phyloP scores from a whole-genome alignment of 305 asterid species.

The Fraxinus platypoda region DNA sequence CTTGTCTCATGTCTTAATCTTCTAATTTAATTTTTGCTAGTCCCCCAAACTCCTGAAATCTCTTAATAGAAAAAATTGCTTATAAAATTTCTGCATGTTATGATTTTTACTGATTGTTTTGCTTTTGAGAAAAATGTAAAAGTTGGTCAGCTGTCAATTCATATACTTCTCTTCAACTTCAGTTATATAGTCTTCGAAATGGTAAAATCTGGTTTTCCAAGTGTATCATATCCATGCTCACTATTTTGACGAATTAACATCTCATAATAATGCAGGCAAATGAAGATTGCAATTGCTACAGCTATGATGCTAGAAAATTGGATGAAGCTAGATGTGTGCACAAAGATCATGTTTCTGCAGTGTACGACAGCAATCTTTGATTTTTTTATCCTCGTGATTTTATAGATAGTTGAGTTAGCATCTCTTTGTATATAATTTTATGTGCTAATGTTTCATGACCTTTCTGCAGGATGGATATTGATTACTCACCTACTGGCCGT shows the following conservation, averaged over 20 bases:
- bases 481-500: conserved; percentile 96
- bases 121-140: not conserved
- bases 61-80: not conserved
- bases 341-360: conserved; percentile 89
- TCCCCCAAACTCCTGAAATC: not conserved
- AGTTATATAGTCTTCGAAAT: not conserved
- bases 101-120: not conserved
- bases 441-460: conserved; percentile 17
- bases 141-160: not conserved
- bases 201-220: conserved; percentile 1
- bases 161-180: not conserved
- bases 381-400: conserved; percentile 10
- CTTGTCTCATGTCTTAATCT: not conserved
- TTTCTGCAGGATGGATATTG: conserved; percentile 84
- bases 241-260: conserved; percentile 4
- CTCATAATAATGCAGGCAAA: conserved; percentile 59
- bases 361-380: conserved; percentile 47
- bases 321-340: conserved; percentile 86
- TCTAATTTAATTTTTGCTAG: not conserved
- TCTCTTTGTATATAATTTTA: conserved; percentile 1
- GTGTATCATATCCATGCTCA: conserved; percentile 1
- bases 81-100: not conserved
- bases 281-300: conserved; percentile 91
- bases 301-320: conserved; percentile 83
- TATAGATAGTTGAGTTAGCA: not conserved